These are phyloP conservation scores for Blastosporella zonata DNA, from an alignment of 1,284 basidiomycete genomes.

Conservation along the genomic window DNA sequence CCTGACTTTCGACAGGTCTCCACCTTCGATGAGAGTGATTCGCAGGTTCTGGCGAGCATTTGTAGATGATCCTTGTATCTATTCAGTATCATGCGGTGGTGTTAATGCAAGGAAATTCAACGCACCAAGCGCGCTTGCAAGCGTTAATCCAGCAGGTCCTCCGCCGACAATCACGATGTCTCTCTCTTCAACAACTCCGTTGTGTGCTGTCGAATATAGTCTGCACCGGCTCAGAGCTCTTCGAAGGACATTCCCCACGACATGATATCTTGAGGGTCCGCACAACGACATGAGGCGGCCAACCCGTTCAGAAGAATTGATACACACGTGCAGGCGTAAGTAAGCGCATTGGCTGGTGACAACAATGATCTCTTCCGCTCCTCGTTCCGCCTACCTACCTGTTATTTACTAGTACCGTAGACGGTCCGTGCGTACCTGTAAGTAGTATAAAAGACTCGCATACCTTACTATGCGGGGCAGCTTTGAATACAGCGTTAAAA, in stretches of 20 bases:
- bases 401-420: too few species aligned
- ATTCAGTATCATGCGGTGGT: too few species aligned
- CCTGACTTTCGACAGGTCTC: constrained; percentile 66
- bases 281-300: constrained; percentile 8
- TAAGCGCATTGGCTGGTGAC: constrained; percentile 2
- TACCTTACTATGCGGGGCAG: too few species aligned
- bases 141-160: constrained; percentile 87
- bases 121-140: constrained; percentile 85
- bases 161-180: constrained; percentile 95
- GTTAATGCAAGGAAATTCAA: constrained; percentile 8
- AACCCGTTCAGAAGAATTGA: constrained; percentile 1
- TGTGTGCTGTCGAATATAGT: constrained; percentile 14
- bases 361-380: not conserved
- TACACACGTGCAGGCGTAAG: constrained; percentile 11
- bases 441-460: too few species aligned
- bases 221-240: not conserved
- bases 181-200: constrained; percentile 43
- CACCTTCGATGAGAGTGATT: constrained; percentile 78
- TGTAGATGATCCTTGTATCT: constrained; percentile 53
- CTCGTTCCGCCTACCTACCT: constrained; percentile 7
- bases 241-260: not conserved
- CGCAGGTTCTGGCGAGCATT: constrained; percentile 47
- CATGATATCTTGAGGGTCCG: constrained; percentile 9
- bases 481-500: too few species aligned
- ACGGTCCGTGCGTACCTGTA: too few species aligned